Base-by-base conservation (phyloP, 225 moss, liverwort and hornwort species). In the Anthoceros angustus region DNA sequence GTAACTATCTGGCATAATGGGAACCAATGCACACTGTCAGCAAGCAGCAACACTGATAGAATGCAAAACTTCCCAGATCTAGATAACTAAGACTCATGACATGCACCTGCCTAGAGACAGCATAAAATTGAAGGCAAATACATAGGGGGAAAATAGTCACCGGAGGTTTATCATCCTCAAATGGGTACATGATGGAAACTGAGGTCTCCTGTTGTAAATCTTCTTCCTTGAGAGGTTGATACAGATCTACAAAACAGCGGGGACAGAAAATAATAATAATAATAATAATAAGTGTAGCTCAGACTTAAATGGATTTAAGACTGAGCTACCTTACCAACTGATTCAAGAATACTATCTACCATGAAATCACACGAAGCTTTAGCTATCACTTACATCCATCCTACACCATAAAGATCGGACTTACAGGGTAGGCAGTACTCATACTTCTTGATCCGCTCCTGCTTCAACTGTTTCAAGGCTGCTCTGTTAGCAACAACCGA, bases 371-470 rank as follows among this genome's bases (percentile, higher is more conserved):
- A 15, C 21, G 23, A 24, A 21, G 25, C 8, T 10, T 63, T 8
- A 63, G n/a, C n/a, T 8, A 20, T 18, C 20, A 63, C 15, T 10
- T 38, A n/a, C 7, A 64, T 9, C 24, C 39, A 64, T 9, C 24
- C 39, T 7, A 20, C 5, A 64, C 5, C 20, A 38, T 23, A 40
- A 2, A 10, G 23, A 11, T 6, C 16, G 5, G 55, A 77, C 84
- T 79, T 73, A 85, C 85, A 93, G n/a, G 93, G 93, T 6, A 93
- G 75, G 63, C 93, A 93, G 62, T 93, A 93, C 38, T 93, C 93
- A 24, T 93, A 93, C 73, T 93, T 85, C 70, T 93, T 93, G 10
- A 93, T 89, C 66, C 89, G 74, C 72, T 93, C 93, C 67, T 84
- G 77, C 70, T 82, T 89, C 70, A 93, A 71, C 75, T 89, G 89